Base-by-base conservation (phyloP, 805 yeast species). In the Candida andamanensis region DNA sequence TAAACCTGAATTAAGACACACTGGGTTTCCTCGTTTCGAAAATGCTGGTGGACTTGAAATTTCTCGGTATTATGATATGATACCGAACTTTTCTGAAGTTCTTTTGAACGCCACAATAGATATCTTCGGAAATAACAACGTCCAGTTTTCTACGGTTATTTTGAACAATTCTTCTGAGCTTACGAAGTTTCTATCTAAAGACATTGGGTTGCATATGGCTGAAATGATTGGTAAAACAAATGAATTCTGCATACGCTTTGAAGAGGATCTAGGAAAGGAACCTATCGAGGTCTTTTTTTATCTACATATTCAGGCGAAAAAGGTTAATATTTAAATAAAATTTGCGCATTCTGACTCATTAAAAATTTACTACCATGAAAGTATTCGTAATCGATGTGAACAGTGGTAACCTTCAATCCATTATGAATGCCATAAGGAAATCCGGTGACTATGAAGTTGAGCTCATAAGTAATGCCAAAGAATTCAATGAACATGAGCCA, bases 351-450 rank as follows among this genome's bases (percentile, higher is more conserved):
- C 8, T 8, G 11, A 19, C 8, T 19, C 11, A 8, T 11, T 19
- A 19, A 11, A 8, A 19, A 11, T 11, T 19, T 19, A 19, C 11
- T 16, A 14, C 9, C 12, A 33, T 33, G 37, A 33, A 33, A 24
- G 58, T 80, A n/a, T 72, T 85, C 57, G 77, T 92, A 25, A 83
- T 92, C 36, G 97, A 92, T 50, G 92, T 89, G 7, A 90, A 86
- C 52, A 84, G 95, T 52, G 99, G 99, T 2, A 92, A 92, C 52
- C 62, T 92, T 35, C 90, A 85, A 49, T 90, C 97, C 1, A 65
- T 92, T 34, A 74, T 77, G 33, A 92, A 92, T 59, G 96, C 97
- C 2, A 75, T 94, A 28, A 82, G 79, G 45, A 66, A 66, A 38
- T 62, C 87, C 15, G 97, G 97, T 1, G 54, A 50, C 11, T 84